These are phyloP conservation scores for Straminergon stramineum DNA, from an alignment of 225 moss, liverwort and hornwort genomes.

Conservation along the genomic window DNA sequence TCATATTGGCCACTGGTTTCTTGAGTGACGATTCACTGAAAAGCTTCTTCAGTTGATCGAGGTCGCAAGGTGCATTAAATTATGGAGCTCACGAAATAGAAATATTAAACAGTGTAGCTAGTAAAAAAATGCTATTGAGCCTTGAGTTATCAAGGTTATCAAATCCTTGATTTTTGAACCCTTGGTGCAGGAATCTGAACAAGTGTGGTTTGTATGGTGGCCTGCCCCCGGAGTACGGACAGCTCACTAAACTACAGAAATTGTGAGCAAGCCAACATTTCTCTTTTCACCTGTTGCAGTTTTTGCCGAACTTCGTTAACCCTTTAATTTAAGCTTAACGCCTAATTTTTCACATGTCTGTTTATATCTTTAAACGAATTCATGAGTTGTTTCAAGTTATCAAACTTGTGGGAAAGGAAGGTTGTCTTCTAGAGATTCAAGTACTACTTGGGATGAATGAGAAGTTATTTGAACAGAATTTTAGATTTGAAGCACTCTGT, in stretches of 20 bases:
- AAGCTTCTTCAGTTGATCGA: neutral
- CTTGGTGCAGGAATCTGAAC: slow-evolving; percentile 34
- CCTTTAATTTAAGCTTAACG: neutral
- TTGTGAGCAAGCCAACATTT: slow-evolving; percentile 10
- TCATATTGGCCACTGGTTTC: neutral
- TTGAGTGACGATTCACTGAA: neutral
- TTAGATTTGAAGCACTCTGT: neutral
- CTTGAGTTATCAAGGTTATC: neutral
- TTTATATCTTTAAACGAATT: neutral
- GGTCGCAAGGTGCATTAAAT: neutral
- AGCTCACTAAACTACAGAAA: slow-evolving; percentile 14
- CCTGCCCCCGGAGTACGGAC: slow-evolving; percentile 30
- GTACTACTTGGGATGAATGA: neutral
- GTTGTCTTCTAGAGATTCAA: neutral
- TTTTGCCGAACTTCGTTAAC: neutral
- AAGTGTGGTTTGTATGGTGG: slow-evolving; percentile 42
- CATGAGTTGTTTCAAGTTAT: neutral
- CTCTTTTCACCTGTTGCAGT: neutral
- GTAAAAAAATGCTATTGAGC: neutral
- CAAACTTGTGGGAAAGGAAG: neutral
- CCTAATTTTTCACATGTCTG: neutral
- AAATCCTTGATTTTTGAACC: neutral
- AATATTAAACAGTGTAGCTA: neutral
- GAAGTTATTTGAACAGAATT: neutral
- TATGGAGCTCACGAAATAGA: neutral